Conservation (phyloP, 192 early-diverging fungal genomes). For the Umbelopsis sp. region DNA sequence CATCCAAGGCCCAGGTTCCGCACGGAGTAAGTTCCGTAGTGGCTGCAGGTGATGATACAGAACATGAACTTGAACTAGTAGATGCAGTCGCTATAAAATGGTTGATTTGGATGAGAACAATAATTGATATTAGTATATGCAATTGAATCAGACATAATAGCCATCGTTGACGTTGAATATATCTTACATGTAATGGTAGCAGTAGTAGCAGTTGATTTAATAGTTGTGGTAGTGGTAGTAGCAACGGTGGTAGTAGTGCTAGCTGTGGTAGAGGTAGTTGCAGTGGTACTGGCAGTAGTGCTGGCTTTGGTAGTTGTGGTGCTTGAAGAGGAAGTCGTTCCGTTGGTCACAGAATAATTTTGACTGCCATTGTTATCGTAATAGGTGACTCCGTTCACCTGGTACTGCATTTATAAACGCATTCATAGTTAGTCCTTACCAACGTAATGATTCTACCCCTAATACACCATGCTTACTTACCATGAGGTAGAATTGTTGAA, state of each 20-base stretch:
- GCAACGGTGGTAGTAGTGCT: background rate
- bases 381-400: constrained; percentile 23
- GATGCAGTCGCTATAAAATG: background rate
- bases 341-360: constrained; percentile 4
- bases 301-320: constrained; percentile 1
- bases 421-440: no score
- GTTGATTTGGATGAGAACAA: background rate
- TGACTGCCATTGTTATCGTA: constrained; percentile 29
- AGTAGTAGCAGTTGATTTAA: background rate
- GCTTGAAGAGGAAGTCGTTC: background rate
- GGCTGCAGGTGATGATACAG: background rate
- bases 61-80: background rate
- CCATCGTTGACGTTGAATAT: background rate
- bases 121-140: background rate
- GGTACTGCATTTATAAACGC: background rate
- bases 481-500: constrained; percentile 29
- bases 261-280: background rate
- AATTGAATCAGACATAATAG: background rate
- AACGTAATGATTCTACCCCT: no score
- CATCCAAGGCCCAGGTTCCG: background rate
- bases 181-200: background rate
- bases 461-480: background rate
- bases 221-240: constrained; percentile 7
- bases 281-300: background rate
- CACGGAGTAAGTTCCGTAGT: background rate